phyloP scores from a whole-genome alignment of 75 land plant genomes.

The Chamaecyparis obtusa region DNA sequence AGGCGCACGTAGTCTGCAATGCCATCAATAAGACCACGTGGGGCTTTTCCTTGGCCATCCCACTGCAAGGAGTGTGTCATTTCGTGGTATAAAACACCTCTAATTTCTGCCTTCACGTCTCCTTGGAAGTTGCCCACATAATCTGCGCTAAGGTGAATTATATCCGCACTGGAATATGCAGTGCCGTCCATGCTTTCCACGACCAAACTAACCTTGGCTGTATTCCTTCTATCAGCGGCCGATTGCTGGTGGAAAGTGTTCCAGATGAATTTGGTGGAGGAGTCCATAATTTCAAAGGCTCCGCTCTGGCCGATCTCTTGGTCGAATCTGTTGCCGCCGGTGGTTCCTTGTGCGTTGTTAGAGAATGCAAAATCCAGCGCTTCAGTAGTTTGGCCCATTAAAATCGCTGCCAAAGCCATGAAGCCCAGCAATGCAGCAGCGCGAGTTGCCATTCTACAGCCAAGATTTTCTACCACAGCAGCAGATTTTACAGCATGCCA shows the following conservation, averaged over 20 bases:
- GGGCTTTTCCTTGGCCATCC: constrained; percentile 31
- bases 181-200: constrained; percentile 34
- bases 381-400: background rate
- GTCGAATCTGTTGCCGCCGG: constrained; percentile 30
- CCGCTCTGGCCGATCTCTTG: constrained; percentile 24
- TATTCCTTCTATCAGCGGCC: constrained; percentile 21
- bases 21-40: constrained; percentile 44
- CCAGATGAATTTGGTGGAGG: constrained; percentile 32
- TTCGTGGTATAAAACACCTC: constrained; percentile 62
- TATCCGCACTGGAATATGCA: constrained; percentile 33
- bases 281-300: constrained; percentile 14
- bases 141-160: constrained; percentile 34
- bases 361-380: constrained; percentile 23
- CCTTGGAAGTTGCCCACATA: constrained; percentile 41
- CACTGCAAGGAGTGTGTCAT: constrained; percentile 70
- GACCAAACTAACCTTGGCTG: constrained; percentile 15
- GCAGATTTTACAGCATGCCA: too few species aligned
- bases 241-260: constrained; percentile 18
- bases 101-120: constrained; percentile 39
- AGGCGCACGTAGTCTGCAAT: constrained; percentile 57
- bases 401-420: background rate
- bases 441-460: too few species aligned
- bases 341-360: constrained; percentile 21
- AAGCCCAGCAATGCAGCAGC: too few species aligned
- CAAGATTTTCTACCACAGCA: too few species aligned